Conservation (phyloP, 164 flowering plant genomes). For the Warburgia ugandensis region DNA sequence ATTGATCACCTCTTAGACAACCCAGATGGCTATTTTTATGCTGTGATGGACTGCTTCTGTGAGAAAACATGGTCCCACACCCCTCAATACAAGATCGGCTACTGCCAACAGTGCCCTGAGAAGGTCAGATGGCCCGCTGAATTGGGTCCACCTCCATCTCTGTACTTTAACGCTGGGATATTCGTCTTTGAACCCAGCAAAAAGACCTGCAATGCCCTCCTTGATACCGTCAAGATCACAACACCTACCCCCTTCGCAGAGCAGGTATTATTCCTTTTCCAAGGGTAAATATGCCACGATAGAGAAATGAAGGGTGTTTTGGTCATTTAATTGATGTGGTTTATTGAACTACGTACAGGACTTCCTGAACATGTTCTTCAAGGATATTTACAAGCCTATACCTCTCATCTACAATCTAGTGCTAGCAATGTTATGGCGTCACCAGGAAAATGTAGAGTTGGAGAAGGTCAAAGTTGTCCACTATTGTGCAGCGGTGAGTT, state of each 20-base stretch:
- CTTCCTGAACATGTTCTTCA: slow-evolving; percentile 55
- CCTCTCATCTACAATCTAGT: slow-evolving; percentile 45
- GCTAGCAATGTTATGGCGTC: slow-evolving; percentile 54
- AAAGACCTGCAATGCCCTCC: slow-evolving; percentile 38
- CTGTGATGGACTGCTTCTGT: slow-evolving; percentile 73
- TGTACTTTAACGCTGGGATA: slow-evolving; percentile 80
- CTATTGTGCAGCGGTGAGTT: slow-evolving; percentile 52
- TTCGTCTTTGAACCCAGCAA: slow-evolving; percentile 52
- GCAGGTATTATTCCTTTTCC: slow-evolving; percentile 36
- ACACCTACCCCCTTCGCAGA: slow-evolving; percentile 63
- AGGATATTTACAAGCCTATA: slow-evolving; percentile 44
- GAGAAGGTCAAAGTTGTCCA: slow-evolving; percentile 50
- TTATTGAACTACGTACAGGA: slow-evolving; percentile 33
- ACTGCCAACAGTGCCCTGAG: slow-evolving; percentile 71
- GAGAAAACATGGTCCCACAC: slow-evolving; percentile 63
- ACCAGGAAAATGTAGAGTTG: slow-evolving; percentile 41
- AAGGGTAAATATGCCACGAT: background rate
- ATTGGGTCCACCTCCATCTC: slow-evolving; percentile 40
- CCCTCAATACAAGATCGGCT: slow-evolving; percentile 63
- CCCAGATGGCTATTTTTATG: slow-evolving; percentile 49
- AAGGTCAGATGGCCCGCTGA: slow-evolving; percentile 46
- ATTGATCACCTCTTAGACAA: slow-evolving; percentile 66
- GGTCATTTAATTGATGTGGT: too few species aligned
- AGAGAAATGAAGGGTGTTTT: background rate
- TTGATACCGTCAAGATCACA: slow-evolving; percentile 32